A percentile compares a stretch with the other conserved stretches of the same genome.
phyloP scores from a whole-genome alignment of 768 basidiomycete species.

The Lentinula raphanica region DNA sequence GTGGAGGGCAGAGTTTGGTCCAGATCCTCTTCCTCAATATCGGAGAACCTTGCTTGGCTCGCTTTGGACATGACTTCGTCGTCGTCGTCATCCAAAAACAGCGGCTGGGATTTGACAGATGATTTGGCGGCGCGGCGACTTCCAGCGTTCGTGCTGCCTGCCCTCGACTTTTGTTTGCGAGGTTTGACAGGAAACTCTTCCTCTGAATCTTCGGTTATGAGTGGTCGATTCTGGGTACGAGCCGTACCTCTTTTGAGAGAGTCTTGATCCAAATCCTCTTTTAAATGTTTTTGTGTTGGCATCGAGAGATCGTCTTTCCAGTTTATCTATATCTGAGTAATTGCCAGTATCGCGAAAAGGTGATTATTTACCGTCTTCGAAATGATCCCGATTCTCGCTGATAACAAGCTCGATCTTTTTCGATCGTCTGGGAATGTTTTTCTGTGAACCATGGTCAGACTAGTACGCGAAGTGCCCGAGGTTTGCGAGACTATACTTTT shows the following conservation, averaged over 20 bases:
- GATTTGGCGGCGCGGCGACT: constrained; percentile 16
- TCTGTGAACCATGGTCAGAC: constrained; percentile 17
- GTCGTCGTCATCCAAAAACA: constrained; percentile 42
- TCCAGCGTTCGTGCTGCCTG: constrained; percentile 16
- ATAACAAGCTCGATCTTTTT: constrained; percentile 47
- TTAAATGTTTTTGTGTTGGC: not conserved
- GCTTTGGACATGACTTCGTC: constrained; percentile 17
- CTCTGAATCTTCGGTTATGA: constrained; percentile 9
- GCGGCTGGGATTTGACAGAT: constrained; percentile 29
- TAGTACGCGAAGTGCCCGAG: not conserved
- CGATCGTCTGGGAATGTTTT: constrained; percentile 18
- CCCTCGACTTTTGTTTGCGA: constrained; percentile 16
- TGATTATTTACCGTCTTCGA: constrained; percentile 41
- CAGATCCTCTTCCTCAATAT: constrained; percentile 6
- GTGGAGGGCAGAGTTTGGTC: constrained; percentile 24
- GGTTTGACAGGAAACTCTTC: not conserved
- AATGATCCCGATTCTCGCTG: constrained; percentile 46
- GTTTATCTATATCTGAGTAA: not conserved
- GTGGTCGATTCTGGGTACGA: constrained; percentile 10
- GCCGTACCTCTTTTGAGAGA: not conserved
- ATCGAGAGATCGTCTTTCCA: not conserved
- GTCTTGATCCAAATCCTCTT: not conserved
- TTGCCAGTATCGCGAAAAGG: not conserved
- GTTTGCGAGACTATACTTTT: constrained; percentile 34
- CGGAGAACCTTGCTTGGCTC: constrained; percentile 15